A percentile compares a stretch with the other conserved stretches of the same genome.
phyloP scores from a whole-genome alignment of 345 rosid genomes.

The Capsella bursapastoris region DNA sequence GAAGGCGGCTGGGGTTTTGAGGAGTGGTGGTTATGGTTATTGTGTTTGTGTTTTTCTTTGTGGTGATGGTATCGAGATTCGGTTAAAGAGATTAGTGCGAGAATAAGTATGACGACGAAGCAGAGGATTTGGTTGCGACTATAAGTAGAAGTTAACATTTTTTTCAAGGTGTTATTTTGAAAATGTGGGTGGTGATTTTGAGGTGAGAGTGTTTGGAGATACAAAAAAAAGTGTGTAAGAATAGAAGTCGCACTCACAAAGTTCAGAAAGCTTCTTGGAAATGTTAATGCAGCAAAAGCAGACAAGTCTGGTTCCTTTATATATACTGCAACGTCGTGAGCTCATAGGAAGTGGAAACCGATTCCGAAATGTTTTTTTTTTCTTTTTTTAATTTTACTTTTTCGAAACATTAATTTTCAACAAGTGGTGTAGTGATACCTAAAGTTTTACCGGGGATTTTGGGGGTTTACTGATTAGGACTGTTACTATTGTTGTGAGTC shows the following conservation, averaged over 20 bases:
- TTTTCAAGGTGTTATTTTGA: not conserved
- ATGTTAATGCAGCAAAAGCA: constrained; percentile 48
- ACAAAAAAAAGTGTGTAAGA: constrained; percentile 30
- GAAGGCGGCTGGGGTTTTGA: constrained; percentile 39
- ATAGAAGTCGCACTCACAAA: constrained; percentile 41
- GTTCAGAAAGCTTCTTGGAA: constrained; percentile 41
- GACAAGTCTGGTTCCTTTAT: constrained; percentile 44
- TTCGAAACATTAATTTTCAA: constrained; percentile 4
- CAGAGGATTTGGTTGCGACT: constrained; percentile 34
- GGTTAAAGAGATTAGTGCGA: constrained; percentile 44
- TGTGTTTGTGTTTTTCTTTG: constrained; percentile 49
- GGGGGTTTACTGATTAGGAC: constrained; percentile 6
- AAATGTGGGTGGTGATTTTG: constrained; percentile 27
- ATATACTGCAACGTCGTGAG: constrained; percentile 42
- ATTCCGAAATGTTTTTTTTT: constrained; percentile 24
- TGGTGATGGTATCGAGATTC: constrained; percentile 59
- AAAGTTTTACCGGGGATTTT: constrained; percentile 13
- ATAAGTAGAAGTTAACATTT: constrained; percentile 44
- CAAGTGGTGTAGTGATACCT: constrained; percentile 33
- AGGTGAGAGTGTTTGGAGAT: constrained; percentile 31
- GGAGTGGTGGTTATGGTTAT: constrained; percentile 46
- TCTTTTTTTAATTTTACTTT: not conserved
- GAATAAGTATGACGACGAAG: constrained; percentile 39
- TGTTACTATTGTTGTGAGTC: not conserved
- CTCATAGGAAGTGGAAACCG: constrained; percentile 41